Conservation (phyloP, 2,329 filamentous ascomycete genomes). For the Botrytis byssoidea region DNA sequence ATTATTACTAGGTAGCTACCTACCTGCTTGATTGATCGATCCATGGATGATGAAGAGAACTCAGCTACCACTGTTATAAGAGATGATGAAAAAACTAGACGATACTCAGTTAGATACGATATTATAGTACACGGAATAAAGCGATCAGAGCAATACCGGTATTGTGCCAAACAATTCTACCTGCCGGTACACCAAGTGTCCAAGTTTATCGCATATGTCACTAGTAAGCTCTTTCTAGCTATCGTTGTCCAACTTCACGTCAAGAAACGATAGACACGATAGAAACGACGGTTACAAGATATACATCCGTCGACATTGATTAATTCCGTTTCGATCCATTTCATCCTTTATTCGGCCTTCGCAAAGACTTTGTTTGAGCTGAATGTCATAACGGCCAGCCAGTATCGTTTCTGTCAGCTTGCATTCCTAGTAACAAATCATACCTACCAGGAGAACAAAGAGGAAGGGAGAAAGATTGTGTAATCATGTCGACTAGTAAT, state of each 20-base stretch:
- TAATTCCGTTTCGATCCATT: too few species aligned
- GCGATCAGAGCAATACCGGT: not conserved
- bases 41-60: not conserved
- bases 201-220: not conserved
- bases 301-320: too few species aligned
- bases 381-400: not conserved
- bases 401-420: not conserved
- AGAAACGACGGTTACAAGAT: not conserved
- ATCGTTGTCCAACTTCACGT: not conserved
- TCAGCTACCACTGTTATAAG: not conserved
- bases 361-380: not conserved
- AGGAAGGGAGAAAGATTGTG: not conserved
- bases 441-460: not conserved
- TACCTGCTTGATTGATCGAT: not conserved
- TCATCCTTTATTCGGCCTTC: too few species aligned
- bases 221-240: not conserved
- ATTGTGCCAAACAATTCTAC: not conserved
- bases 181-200: not conserved
- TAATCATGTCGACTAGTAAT: constrained; percentile 5
- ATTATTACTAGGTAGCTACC: too few species aligned
- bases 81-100: not conserved
- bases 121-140: not conserved
- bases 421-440: not conserved
- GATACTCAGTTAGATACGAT: constrained; percentile 9
- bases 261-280: not conserved